Evolutionary conservation across 345 rosid genomes (phyloP), one percentile per base, ranked within the genome.

Genomic region (Salix exigua): DNA sequence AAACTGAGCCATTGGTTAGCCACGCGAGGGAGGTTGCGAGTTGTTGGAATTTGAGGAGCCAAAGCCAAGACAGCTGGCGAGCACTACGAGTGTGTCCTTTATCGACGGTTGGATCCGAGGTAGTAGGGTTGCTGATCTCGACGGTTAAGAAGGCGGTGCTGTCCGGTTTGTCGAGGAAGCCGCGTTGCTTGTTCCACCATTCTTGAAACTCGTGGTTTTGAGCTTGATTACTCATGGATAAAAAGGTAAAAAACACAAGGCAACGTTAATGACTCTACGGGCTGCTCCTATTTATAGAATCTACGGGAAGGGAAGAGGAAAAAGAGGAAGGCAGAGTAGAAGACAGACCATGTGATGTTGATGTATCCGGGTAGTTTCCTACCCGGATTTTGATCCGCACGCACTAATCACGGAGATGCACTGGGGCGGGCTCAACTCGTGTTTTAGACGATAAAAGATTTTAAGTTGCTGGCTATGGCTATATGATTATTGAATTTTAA

Each of bases 121-220:
- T 3, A 26, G 71, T 4, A 26, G 89, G 78, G 50, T 78, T 84
- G 28, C 75, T 78, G 87, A 92, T 80, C 80, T 92, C 88, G 70
- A 89, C 89, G 75, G 96, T 74, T 76, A 85, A 84, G 35, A 85
- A 79, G 3, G 85, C 79, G 33, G 31, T 64, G 80, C 72, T 77
- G 51, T 55, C 61, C 25, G 75, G 46, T 66, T 76, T 69, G 82
- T 79, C 82, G 7, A 83, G 70, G 65, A 82, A 70, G 64, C 91
- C 87, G 71, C 91, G 88, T 40, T 92, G 97, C 77, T 91, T 86
- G 91, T 89, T 94, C 98, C 98, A 91, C 90, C 95, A 88, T 87
- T 89, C 83, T 44, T 89, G 93, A 82, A 91, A 91, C 85, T 89
- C 95, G 75, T 83, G 75, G 83, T 89, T 89, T 75, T 88, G 92